Percentiles rank a stretch among this genome's conserved stretches.
Evolutionary conservation across 2,329 filamentous ascomycete genomes (phyloP).

Genomic region (Colletotrichum sp.): DNA sequence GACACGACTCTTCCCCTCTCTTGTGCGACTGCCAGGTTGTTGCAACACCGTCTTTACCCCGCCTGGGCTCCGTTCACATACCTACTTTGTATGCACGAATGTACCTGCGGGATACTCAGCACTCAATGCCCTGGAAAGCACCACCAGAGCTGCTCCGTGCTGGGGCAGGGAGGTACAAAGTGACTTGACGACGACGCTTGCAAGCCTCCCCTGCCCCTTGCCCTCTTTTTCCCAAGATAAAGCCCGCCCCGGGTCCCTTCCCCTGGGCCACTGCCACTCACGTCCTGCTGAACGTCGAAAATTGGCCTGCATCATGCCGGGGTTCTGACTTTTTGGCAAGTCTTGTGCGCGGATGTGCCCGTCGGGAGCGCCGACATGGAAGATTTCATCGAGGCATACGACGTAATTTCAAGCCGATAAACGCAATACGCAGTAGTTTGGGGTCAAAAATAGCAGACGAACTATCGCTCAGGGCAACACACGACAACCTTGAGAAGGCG

Average conservation of each 20-base stretch:
- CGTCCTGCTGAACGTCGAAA: not conserved
- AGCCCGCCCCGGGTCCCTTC: not conserved
- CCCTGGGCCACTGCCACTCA: not conserved
- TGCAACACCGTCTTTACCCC: not conserved
- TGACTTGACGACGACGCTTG: not conserved
- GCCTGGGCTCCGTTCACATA: not conserved
- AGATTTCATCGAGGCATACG: not conserved
- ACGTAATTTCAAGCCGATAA: not conserved
- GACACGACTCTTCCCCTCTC: slow-evolving; percentile 6
- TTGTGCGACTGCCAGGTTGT: slow-evolving; percentile 1
- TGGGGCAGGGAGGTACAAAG: not conserved
- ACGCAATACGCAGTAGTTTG: not conserved
- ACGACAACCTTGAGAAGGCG: not conserved
- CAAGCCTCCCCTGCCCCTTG: not conserved
- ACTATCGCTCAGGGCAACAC: not conserved
- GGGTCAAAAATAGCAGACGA: slow-evolving; percentile 15
- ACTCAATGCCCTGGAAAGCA: not conserved
- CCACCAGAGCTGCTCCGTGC: not conserved
- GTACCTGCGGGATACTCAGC: not conserved
- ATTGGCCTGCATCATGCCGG: not conserved
- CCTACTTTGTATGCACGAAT: not conserved
- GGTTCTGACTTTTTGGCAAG: not conserved
- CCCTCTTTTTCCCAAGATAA: not conserved
- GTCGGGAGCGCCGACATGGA: slow-evolving; percentile 9
- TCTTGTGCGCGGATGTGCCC: not conserved